phyloP scores from a whole-genome alignment of 441 rosid genomes.

The Adansonia madagascariensis region DNA sequence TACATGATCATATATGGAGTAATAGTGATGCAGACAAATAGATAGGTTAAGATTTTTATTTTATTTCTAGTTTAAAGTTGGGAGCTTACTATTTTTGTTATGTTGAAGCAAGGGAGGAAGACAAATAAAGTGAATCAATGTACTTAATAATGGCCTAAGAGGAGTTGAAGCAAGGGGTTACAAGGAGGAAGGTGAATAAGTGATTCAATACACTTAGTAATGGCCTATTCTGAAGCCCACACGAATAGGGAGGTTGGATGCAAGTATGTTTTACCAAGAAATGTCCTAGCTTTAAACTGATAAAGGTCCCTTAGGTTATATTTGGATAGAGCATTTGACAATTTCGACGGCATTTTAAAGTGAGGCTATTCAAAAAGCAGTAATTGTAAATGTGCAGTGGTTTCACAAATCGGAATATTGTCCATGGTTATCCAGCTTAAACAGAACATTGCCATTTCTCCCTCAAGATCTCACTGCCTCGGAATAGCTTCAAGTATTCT shows the following conservation, averaged over 20 bases:
- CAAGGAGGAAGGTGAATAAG: not conserved
- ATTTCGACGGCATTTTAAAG: not conserved
- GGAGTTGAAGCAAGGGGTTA: conserved; percentile 12
- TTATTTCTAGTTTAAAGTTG: not conserved
- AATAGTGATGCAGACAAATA: not conserved
- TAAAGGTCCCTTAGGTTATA: not conserved
- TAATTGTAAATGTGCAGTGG: not conserved
- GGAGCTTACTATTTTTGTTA: not conserved
- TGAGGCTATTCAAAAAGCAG: not conserved
- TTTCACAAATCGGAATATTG: not conserved
- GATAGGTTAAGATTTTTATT: not conserved
- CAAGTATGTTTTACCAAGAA: not conserved
- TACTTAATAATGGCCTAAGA: conserved; percentile 13
- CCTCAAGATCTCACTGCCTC: not conserved
- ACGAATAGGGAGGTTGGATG: conserved; percentile 4
- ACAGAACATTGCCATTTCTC: not conserved
- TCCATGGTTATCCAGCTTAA: not conserved
- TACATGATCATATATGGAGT: not conserved
- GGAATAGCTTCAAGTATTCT: not conserved
- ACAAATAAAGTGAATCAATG: not conserved
- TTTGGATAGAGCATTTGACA: conserved; percentile 2
- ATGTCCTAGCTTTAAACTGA: conserved; percentile 9
- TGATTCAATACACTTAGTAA: not conserved
- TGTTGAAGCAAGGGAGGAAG: conserved; percentile 2
- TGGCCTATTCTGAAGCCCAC: not conserved